These are phyloP conservation scores for Jackrogersella minutella DNA, from an alignment of 495 filamentous ascomycete species.

Conservation along the genomic window DNA sequence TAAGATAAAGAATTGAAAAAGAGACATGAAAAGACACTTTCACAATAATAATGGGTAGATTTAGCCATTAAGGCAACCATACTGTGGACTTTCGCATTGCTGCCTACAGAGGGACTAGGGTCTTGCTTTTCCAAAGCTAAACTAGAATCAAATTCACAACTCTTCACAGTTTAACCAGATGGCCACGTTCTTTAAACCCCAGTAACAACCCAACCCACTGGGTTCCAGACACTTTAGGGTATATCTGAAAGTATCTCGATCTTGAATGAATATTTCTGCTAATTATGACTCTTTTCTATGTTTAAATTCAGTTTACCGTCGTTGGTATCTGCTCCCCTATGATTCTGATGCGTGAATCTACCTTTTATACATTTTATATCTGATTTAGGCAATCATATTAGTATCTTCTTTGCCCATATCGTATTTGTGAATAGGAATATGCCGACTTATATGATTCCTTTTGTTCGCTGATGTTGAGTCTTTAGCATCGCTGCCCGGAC, in stretches of 20 bases:
- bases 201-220: not conserved
- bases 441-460: not conserved
- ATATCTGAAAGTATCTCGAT: not conserved
- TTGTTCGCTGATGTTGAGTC: not conserved
- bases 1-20: too few species aligned
- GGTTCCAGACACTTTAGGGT: not conserved
- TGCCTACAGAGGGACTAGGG: not conserved
- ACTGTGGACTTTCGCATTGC: not conserved
- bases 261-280: not conserved
- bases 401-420: not conserved
- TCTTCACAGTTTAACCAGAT: constrained; percentile 7
- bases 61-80: not conserved
- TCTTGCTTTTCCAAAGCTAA: not conserved
- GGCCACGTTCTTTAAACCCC: not conserved
- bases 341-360: not conserved
- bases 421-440: not conserved
- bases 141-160: constrained; percentile 16
- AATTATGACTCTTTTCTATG: not conserved
- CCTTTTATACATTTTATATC: not conserved
- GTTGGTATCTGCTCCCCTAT: not conserved
- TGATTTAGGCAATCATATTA: not conserved
- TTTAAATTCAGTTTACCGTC: not conserved
- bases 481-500: not conserved
- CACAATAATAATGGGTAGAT: not conserved
- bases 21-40: not conserved